Base-by-base conservation (phyloP, 495 filamentous ascomycete genomes). In the Polyplosphaeria fusca region DNA sequence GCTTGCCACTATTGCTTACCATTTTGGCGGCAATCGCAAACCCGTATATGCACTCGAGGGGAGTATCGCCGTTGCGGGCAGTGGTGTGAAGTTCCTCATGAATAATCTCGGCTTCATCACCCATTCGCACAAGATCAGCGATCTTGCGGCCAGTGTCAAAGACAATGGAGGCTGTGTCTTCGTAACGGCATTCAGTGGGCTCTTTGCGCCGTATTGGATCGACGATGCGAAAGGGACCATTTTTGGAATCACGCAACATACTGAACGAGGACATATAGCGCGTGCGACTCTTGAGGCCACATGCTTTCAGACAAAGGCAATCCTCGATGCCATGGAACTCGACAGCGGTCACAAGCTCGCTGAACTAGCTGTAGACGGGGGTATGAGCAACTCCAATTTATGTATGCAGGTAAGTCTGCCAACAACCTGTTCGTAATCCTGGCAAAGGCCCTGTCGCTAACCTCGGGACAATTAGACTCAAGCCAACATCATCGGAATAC, bases 121-220 rank as follows among this genome's bases (percentile, higher is more conserved):
- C 23, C 75, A 86, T 56, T 89, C 89, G 0, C 78, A 80, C 57
- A 84, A 93, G 69, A 87, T 97, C 65, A 89, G 81, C 54, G 86
- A 92, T 47, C 72, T 96, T 41, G 92, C 92, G 7, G 82, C 79
- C 46, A 86, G 80, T 1, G 92, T 96, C 0, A 68, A 84, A n/a
- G 89, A 97, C 62, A 96, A 84, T 55, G 92, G 92, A 57, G 92
- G 92, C 22, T 89, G 91, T 32, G 81, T 94, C 4, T 97, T 97
- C 66, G 92, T 97, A 43, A 96, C 92, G 26, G 92, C 92, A 0
- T 97, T 97, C 70, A 93, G 88, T 75, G 92, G 92, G 57, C 78
- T 97, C 1, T 96, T 96, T 70, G 92, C 92, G 16, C 92, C 92
- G n/a, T 96, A 96, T 70, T 97, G 92, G 92, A 95, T 96, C 58